phyloP scores from a whole-genome alignment of 2,329 filamentous ascomycete genomes.

The Plectosphaerella sp. region DNA sequence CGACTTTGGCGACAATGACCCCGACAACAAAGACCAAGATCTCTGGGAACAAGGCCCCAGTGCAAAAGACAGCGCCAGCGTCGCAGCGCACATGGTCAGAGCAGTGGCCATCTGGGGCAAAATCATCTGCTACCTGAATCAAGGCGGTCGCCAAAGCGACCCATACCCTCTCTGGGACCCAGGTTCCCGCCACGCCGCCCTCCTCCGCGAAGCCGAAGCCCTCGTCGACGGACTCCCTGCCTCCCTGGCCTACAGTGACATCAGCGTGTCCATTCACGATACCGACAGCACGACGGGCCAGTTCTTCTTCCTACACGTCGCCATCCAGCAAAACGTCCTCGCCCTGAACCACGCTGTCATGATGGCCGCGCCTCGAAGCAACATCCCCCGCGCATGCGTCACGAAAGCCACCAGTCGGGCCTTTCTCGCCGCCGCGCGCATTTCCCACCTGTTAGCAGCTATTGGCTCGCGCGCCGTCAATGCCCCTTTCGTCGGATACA shows the following conservation, averaged over 20 bases:
- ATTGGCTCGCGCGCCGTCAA: constrained; percentile 76
- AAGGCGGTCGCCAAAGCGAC: constrained; percentile 81
- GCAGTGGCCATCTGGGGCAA: constrained; percentile 85
- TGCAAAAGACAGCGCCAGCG: constrained; percentile 83
- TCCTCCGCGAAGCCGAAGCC: constrained; percentile 67
- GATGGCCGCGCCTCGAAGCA: constrained; percentile 64
- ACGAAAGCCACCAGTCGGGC: constrained; percentile 70
- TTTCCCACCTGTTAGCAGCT: constrained; percentile 79
- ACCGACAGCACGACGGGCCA: constrained; percentile 85
- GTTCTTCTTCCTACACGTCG: constrained; percentile 87
- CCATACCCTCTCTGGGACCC: constrained; percentile 73
- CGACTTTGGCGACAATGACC: constrained; percentile 35
- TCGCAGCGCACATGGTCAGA: constrained; percentile 84
- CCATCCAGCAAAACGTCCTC: constrained; percentile 82
- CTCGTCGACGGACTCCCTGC: constrained; percentile 67
- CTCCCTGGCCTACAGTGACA: constrained; percentile 66
- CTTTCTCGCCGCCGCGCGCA: constrained; percentile 78
- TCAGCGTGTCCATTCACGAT: constrained; percentile 81
- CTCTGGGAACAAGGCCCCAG: constrained; percentile 48
- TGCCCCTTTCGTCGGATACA: constrained; percentile 92
- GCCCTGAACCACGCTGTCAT: constrained; percentile 88
- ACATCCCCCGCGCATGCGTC: constrained; percentile 74
- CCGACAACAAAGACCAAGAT: background rate
- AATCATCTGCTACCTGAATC: constrained; percentile 84
- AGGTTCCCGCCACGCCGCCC: constrained; percentile 67